A percentile compares a stretch with the other conserved stretches of the same genome.
Evolutionary conservation across 2,329 filamentous ascomycete genomes (phyloP).

Genomic region (Phaeomoniella chlamydospora): DNA sequence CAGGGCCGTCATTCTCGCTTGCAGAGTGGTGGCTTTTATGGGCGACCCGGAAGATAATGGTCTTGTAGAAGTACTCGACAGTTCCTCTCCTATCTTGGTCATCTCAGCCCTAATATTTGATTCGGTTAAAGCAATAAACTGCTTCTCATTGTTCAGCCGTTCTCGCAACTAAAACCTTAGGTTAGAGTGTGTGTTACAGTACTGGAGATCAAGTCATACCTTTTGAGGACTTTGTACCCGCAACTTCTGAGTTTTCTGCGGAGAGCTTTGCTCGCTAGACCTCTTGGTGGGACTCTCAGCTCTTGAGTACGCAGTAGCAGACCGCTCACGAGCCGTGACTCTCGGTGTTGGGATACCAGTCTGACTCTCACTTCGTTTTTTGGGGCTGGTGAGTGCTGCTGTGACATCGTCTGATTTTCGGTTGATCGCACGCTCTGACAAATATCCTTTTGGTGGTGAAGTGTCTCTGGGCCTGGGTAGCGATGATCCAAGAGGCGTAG

Average conservation of each 20-base stretch:
- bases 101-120: slow-evolving; percentile 60
- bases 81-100: slow-evolving; percentile 65
- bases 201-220: slow-evolving; percentile 13
- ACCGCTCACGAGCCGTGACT: slow-evolving; percentile 17
- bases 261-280: slow-evolving; percentile 41
- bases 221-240: slow-evolving; percentile 50
- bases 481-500: slow-evolving; percentile 4
- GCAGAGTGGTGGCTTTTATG: slow-evolving; percentile 20
- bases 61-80: slow-evolving; percentile 41
- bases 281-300: slow-evolving; percentile 15
- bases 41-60: slow-evolving; percentile 28
- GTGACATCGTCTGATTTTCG: slow-evolving; percentile 17
- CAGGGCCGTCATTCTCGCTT: slow-evolving; percentile 14
- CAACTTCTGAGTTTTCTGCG: slow-evolving; percentile 59
- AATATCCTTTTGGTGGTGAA: slow-evolving; percentile 3
- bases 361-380: slow-evolving; percentile 27
- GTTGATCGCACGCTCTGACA: slow-evolving; percentile 18
- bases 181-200: slow-evolving; percentile 6
- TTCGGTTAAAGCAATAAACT: slow-evolving; percentile 55
- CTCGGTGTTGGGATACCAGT: slow-evolving; percentile 35
- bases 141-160: slow-evolving; percentile 69
- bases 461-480: slow-evolving; percentile 1
- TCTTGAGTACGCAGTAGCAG: slow-evolving; percentile 13
- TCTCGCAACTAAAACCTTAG: slow-evolving; percentile 45
- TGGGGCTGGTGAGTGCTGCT: slow-evolving; percentile 21